These are phyloP conservation scores for Scalesia atractyloides DNA, from an alignment of 129 eudicot species.

Conservation along the genomic window DNA sequence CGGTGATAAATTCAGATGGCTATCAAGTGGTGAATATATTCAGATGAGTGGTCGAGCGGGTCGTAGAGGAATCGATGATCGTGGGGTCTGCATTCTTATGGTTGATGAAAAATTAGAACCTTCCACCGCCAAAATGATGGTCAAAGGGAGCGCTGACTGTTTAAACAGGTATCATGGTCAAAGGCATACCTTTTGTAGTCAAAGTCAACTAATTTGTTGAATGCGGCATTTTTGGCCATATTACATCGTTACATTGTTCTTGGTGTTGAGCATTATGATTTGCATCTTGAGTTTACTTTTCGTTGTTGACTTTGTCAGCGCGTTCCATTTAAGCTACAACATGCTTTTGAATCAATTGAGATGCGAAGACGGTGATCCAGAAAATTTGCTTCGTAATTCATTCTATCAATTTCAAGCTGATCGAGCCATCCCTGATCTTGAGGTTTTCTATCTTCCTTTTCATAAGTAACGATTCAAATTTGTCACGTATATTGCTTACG, in stretches of 20 bases:
- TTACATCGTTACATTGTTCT: neutral
- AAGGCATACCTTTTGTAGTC: conserved; percentile 5
- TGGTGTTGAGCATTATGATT: conserved; percentile 10
- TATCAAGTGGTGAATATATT: conserved; percentile 96
- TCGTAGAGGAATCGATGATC: conserved; percentile 98
- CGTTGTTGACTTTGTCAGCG: conserved; percentile 51
- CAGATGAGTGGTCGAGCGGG: conserved; percentile 99
- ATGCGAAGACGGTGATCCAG: conserved; percentile 93
- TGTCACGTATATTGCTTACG: neutral
- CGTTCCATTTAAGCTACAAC: conserved; percentile 96
- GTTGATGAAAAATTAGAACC: conserved; percentile 98
- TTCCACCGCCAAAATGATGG: conserved; percentile 93
- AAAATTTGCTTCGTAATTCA: conserved; percentile 92
- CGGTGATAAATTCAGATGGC: conserved; percentile 98
- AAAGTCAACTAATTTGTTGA: neutral
- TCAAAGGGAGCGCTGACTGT: conserved; percentile 97
- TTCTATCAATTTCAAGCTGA: conserved; percentile 97
- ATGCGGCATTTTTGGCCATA: neutral
- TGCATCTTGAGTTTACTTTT: conserved; percentile 16
- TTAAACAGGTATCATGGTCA: conserved; percentile 66
- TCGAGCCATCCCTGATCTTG: conserved; percentile 90
- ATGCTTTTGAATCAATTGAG: conserved; percentile 95
- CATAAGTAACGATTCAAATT: neutral
- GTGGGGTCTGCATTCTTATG: conserved; percentile 99
- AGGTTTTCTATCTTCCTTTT: conserved; percentile 45